Percentiles rank a stretch among this genome's conserved stretches.
These are phyloP conservation scores for Pyricularia grisea DNA, from an alignment of 2,329 filamentous ascomycete genomes.

Conservation along the genomic window DNA sequence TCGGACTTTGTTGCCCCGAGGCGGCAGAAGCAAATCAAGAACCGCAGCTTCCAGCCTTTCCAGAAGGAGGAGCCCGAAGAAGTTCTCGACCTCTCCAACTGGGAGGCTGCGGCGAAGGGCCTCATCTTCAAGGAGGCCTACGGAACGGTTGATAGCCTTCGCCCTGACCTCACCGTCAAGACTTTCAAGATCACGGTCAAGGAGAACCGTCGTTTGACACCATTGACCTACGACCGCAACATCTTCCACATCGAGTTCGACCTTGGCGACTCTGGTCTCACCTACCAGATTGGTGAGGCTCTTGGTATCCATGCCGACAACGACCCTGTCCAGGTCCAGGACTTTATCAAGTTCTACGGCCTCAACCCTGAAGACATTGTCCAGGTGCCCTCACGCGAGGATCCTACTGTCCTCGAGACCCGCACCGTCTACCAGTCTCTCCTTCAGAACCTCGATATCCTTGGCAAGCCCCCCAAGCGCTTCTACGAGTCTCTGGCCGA, in stretches of 20 bases:
- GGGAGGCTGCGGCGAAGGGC: constrained; percentile 78
- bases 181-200: constrained; percentile 84
- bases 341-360: constrained; percentile 87
- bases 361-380: constrained; percentile 76
- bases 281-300: constrained; percentile 94
- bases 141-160: constrained; percentile 60
- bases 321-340: constrained; percentile 64
- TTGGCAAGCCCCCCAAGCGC: constrained; percentile 91
- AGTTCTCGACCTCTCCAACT: constrained; percentile 56
- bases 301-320: constrained; percentile 96
- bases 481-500: constrained; percentile 93
- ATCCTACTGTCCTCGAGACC: constrained; percentile 64
- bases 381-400: constrained; percentile 82
- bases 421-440: constrained; percentile 90
- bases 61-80: constrained; percentile 67
- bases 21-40: constrained; percentile 56
- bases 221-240: constrained; percentile 84
- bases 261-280: constrained; percentile 80
- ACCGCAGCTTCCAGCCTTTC: constrained; percentile 76
- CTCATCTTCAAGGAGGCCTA: constrained; percentile 94
- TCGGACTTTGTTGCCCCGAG: constrained; percentile 41
- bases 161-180: constrained; percentile 79
- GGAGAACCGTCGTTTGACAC: constrained; percentile 91
- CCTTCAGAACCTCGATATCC: constrained; percentile 89
- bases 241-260: constrained; percentile 99